These are phyloP conservation scores for Monosporozyma yasuniensis DNA, from an alignment of 805 yeast species.

Conservation along the genomic window DNA sequence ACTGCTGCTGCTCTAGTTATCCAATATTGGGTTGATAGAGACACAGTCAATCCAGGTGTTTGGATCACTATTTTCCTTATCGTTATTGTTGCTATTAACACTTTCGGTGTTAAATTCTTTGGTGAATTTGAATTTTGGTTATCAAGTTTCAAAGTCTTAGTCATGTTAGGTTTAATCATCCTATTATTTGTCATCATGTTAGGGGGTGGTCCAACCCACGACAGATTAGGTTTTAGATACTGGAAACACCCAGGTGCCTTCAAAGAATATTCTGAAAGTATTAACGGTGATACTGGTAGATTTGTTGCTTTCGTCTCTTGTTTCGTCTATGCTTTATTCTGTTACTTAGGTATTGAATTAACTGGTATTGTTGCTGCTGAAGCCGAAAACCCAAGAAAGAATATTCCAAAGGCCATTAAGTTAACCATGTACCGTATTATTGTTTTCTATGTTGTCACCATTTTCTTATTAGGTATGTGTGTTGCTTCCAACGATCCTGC, in stretches of 20 bases:
- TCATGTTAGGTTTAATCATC: slow-evolving; percentile 58
- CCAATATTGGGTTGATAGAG: slow-evolving; percentile 37
- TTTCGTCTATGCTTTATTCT: slow-evolving; percentile 57
- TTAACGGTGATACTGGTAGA: slow-evolving; percentile 41
- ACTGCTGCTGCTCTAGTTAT: slow-evolving; percentile 41
- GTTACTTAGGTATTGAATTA: slow-evolving; percentile 60
- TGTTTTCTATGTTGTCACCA: slow-evolving; percentile 52
- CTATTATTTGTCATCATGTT: slow-evolving; percentile 54
- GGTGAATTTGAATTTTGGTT: slow-evolving; percentile 44
- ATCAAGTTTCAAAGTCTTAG: slow-evolving; percentile 53
- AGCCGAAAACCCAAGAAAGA: slow-evolving; percentile 56
- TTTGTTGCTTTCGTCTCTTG: slow-evolving; percentile 56
- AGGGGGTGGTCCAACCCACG: slow-evolving; percentile 74
- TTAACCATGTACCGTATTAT: slow-evolving; percentile 62
- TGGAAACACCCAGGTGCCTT: slow-evolving; percentile 68
- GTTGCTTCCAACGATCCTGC: slow-evolving; percentile 51
- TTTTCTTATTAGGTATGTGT: slow-evolving; percentile 57
- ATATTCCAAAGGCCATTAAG: slow-evolving; percentile 63
- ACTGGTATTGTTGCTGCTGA: slow-evolving; percentile 71
- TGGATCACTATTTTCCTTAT: slow-evolving; percentile 38
- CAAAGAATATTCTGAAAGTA: slow-evolving; percentile 34
- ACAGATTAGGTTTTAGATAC: slow-evolving; percentile 62
- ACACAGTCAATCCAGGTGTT: slow-evolving; percentile 35
- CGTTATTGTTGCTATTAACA: slow-evolving; percentile 30
- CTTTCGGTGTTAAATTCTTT: slow-evolving; percentile 33